phyloP scores from a whole-genome alignment of 2,329 filamentous ascomycete species.

The Paradendryphiella salina region DNA sequence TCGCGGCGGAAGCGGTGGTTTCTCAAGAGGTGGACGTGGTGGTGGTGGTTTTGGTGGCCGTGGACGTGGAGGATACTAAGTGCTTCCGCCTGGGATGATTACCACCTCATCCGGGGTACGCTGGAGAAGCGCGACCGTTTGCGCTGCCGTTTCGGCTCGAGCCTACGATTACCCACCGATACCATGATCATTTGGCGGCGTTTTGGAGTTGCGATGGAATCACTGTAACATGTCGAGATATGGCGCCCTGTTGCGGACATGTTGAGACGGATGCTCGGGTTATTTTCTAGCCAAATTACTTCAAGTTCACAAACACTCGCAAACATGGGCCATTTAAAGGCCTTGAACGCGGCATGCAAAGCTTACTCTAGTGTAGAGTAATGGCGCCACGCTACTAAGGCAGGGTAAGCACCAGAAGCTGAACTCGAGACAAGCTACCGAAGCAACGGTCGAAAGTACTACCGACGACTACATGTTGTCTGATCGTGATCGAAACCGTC shows the following conservation, averaged over 20 bases:
- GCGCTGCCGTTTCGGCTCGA: slow-evolving; percentile 24
- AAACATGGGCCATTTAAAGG: slow-evolving; percentile 3
- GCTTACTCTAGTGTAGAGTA: not conserved
- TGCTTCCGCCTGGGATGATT: slow-evolving; percentile 11
- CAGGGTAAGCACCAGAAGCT: not conserved
- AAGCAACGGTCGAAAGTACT: not conserved
- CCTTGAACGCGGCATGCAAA: not conserved
- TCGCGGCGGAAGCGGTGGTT: slow-evolving; percentile 29
- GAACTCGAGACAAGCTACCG: not conserved
- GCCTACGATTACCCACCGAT: slow-evolving; percentile 35
- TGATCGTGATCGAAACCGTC: not conserved
- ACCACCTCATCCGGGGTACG: slow-evolving; percentile 9
- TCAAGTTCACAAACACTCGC: slow-evolving; percentile 7
- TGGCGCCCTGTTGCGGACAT: slow-evolving; percentile 25
- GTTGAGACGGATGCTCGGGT: slow-evolving; percentile 9
- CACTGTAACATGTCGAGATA: slow-evolving; percentile 32
- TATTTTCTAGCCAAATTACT: slow-evolving; percentile 17
- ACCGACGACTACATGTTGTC: not conserved
- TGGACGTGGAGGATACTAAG: slow-evolving; percentile 41
- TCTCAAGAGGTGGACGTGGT: slow-evolving; percentile 44
- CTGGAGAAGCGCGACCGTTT: slow-evolving; percentile 20
- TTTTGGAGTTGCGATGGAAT: slow-evolving; percentile 36
- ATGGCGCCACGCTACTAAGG: not conserved
- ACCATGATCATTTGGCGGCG: slow-evolving; percentile 42
- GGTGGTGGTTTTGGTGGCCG: slow-evolving; percentile 47